Conservation (phyloP, 371 early-diverging fungal genomes). For the Parasitella parasitica region DNA sequence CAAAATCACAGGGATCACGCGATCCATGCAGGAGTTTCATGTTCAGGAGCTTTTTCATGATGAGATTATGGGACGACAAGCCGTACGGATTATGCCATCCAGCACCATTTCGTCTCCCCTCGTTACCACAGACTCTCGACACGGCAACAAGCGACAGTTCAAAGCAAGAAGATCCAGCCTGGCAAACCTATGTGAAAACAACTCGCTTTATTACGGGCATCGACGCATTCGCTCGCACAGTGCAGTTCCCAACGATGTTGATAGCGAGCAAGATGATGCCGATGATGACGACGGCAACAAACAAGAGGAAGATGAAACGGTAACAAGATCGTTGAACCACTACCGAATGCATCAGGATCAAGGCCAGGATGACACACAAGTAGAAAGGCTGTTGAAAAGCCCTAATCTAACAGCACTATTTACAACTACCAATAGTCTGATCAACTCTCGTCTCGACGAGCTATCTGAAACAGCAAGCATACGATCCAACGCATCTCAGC, state of each 20-base stretch:
- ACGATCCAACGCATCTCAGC: slow-evolving; percentile 1
- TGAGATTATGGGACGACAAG: slow-evolving; percentile 22
- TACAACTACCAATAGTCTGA: slow-evolving; percentile 37
- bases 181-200: background rate
- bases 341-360: background rate
- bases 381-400: background rate
- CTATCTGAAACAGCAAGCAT: slow-evolving; percentile 29
- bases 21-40: slow-evolving; percentile 50
- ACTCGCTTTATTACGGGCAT: slow-evolving; percentile 3
- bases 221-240: slow-evolving; percentile 15
- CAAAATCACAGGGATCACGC: slow-evolving; percentile 47
- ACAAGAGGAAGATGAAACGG: background rate
- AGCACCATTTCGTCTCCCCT: slow-evolving; percentile 2
- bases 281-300: background rate
- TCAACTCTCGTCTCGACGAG: slow-evolving; percentile 39
- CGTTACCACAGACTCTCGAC: background rate
- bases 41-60: slow-evolving; percentile 40
- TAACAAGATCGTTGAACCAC: background rate
- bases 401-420: slow-evolving; percentile 24
- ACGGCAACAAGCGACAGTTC: background rate
- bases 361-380: background rate
- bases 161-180: slow-evolving; percentile 1
- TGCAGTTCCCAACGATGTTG: background rate
- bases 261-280: background rate
- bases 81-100: background rate